A percentile compares a stretch with the other conserved stretches of the same genome.
These are phyloP conservation scores for Tetragonia tetragonoides DNA, from an alignment of 148 eudicot species.

Conservation along the genomic window DNA sequence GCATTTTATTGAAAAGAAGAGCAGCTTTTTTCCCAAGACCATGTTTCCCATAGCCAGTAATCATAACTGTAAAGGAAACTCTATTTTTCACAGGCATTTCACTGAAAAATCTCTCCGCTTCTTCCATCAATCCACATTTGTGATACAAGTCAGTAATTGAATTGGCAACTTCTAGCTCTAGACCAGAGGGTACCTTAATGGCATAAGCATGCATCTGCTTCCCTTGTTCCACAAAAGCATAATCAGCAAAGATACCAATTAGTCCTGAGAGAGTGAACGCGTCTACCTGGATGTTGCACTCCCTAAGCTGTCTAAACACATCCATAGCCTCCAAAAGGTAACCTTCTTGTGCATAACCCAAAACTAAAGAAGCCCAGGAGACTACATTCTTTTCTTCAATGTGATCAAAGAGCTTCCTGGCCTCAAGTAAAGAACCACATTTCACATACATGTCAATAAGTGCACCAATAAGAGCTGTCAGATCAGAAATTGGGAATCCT, in stretches of 20 bases:
- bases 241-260: slow-evolving; percentile 75
- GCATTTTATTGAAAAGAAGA: slow-evolving; percentile 49
- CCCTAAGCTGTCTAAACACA: slow-evolving; percentile 61
- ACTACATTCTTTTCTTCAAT: slow-evolving; percentile 53
- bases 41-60: slow-evolving; percentile 79
- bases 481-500: slow-evolving; percentile 40
- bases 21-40: slow-evolving; percentile 68
- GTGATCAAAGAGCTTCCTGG: slow-evolving; percentile 54
- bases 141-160: slow-evolving; percentile 76
- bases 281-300: slow-evolving; percentile 40
- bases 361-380: slow-evolving; percentile 66
- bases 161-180: slow-evolving; percentile 58
- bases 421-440: slow-evolving; percentile 51
- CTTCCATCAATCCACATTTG: slow-evolving; percentile 71
- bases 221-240: slow-evolving; percentile 74
- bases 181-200: slow-evolving; percentile 49
- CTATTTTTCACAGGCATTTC: slow-evolving; percentile 58
- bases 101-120: slow-evolving; percentile 55
- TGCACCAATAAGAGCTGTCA: slow-evolving; percentile 59
- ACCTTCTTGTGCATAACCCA: slow-evolving; percentile 73
- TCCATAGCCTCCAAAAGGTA: slow-evolving; percentile 48
- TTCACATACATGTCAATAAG: slow-evolving; percentile 80
- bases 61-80: slow-evolving; percentile 75
- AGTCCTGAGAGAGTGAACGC: slow-evolving; percentile 64
- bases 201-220: slow-evolving; percentile 69